These are phyloP conservation scores for Trichoderma brevicompactum DNA, from an alignment of 2,329 filamentous ascomycete genomes.

Conservation along the genomic window DNA sequence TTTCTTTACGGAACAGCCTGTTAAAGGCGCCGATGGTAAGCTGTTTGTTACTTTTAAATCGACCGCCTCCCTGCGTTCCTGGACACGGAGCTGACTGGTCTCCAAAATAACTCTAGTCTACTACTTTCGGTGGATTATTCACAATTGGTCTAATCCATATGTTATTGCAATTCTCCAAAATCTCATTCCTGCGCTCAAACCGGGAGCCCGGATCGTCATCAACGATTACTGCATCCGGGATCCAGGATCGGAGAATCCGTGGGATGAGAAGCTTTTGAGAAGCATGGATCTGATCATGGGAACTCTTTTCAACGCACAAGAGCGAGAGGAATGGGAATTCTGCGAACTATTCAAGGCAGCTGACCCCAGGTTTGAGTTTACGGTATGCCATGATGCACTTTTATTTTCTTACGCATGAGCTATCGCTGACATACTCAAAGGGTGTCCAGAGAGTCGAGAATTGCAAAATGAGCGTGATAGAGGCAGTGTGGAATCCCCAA, in stretches of 20 bases:
- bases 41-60: not conserved
- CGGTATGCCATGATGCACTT: conserved; percentile 37
- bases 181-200: conserved; percentile 59
- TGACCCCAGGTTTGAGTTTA: conserved; percentile 50
- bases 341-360: conserved; percentile 49
- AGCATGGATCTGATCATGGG: conserved; percentile 60
- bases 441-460: conserved; percentile 47
- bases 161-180: conserved; percentile 53
- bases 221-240: conserved; percentile 52
- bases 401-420: not conserved
- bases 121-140: conserved; percentile 63
- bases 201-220: conserved; percentile 54
- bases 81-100: not conserved
- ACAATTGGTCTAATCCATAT: conserved; percentile 63
- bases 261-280: conserved; percentile 53
- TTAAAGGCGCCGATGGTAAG: conserved; percentile 56
- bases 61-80: not conserved
- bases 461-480: conserved; percentile 54
- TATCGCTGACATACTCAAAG: conserved; percentile 34
- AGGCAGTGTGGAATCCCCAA: conserved; percentile 51
- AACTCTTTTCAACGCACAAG: conserved; percentile 55
- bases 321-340: conserved; percentile 54
- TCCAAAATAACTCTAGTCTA: conserved; percentile 48
- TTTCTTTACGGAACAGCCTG: conserved; percentile 61
- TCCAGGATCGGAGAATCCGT: conserved; percentile 45